Conservation (phyloP, 495 filamentous ascomycete genomes). For the Letharia lupina region DNA sequence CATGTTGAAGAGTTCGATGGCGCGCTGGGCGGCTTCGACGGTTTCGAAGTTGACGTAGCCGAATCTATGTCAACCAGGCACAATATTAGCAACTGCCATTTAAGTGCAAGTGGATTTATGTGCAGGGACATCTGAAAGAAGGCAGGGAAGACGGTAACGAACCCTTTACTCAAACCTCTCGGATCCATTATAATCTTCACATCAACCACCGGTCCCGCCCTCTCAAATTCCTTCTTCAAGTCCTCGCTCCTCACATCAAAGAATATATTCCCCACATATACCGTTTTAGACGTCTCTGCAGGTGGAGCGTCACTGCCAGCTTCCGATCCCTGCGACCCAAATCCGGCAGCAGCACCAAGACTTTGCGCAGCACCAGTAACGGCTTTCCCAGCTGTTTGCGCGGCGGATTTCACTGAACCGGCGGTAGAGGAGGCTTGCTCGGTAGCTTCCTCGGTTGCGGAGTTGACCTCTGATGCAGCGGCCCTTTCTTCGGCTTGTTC, state of each 20-base stretch:
- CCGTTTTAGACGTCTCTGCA: conserved; percentile 30
- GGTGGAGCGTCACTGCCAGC: conserved; percentile 2
- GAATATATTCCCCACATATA: conserved; percentile 81
- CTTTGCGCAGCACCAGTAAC: conserved; percentile 18
- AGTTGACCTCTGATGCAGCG: conserved; percentile 3
- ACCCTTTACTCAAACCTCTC: conserved; percentile 84
- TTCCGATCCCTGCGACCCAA: conserved; percentile 24
- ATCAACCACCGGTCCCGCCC: conserved; percentile 53
- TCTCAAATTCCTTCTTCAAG: conserved; percentile 54
- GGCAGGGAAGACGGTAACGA: conserved; percentile 30
- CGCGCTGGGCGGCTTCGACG: conserved; percentile 47
- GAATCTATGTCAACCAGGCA: conserved; percentile 47
- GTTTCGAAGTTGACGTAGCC: conserved; percentile 64
- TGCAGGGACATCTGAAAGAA: neutral
- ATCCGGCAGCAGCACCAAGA: conserved; percentile 14
- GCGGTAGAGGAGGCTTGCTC: conserved; percentile 9
- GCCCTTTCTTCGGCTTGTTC: neutral
- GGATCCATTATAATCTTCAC: conserved; percentile 55
- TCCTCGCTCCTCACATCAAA: conserved; percentile 73
- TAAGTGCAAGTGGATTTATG: neutral
- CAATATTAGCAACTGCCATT: conserved; percentile 22
- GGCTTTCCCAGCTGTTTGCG: conserved; percentile 10
- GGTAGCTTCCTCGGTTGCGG: neutral
- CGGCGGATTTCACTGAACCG: conserved; percentile 11
- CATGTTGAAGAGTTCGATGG: conserved; percentile 56